Evolutionary conservation across 2,329 filamentous ascomycete genomes (phyloP).

Genomic region (Talaromyces sp.): DNA sequence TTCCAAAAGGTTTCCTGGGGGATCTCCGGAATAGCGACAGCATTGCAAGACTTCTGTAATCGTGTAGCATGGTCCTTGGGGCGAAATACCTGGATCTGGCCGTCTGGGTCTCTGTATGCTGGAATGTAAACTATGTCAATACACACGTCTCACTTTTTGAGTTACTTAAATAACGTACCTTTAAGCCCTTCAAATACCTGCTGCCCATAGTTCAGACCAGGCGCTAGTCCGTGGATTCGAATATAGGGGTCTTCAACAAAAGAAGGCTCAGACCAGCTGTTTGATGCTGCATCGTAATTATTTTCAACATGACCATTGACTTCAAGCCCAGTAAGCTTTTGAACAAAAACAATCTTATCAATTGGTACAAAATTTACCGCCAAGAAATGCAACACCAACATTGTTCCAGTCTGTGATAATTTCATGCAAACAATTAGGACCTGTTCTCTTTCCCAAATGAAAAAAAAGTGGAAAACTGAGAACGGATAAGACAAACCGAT

Average conservation of each 20-base stretch:
- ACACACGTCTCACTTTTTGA: not conserved
- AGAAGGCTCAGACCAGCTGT: constrained; percentile 46
- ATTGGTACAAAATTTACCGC: not conserved
- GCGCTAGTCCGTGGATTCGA: constrained; percentile 50
- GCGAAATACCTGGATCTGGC: constrained; percentile 28
- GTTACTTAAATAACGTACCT: constrained; percentile 5
- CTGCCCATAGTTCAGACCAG: constrained; percentile 49
- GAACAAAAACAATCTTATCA: not conserved
- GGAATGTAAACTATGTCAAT: not conserved
- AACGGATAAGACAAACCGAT: not conserved
- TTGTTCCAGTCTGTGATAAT: not conserved
- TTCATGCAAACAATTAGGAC: not conserved
- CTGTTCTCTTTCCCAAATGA: too few relatives aligned
- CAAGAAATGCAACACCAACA: not conserved
- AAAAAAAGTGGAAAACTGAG: too few relatives aligned
- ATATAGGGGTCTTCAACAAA: constrained; percentile 50
- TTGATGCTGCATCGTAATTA: constrained; percentile 44
- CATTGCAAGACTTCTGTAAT: constrained; percentile 19
- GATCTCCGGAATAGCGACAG: constrained; percentile 26
- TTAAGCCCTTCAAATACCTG: constrained; percentile 53
- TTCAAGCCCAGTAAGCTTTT: constrained; percentile 13
- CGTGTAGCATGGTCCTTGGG: constrained; percentile 24
- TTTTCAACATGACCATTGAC: constrained; percentile 53
- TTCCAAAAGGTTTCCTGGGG: constrained; percentile 23
- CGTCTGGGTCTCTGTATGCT: constrained; percentile 15